A percentile compares a stretch with the other conserved stretches of the same genome.
These are phyloP conservation scores for Stylosanthes scabra DNA, from an alignment of 331 rosid species.

Conservation along the genomic window DNA sequence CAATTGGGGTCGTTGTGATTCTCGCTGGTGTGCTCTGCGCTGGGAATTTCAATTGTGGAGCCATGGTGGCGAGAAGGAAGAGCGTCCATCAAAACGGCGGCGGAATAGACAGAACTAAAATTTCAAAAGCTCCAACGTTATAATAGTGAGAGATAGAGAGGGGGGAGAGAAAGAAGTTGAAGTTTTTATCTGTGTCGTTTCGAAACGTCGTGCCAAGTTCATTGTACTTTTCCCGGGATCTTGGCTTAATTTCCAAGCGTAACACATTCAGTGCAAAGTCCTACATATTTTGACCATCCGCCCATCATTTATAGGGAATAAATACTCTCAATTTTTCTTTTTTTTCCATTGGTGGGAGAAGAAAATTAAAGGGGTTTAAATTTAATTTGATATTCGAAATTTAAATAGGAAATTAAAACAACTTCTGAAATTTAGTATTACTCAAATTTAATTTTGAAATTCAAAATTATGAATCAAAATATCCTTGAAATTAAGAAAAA, in stretches of 20 bases:
- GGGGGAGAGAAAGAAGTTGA: too few species aligned
- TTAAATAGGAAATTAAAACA: too few species aligned
- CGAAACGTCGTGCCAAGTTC: neutral
- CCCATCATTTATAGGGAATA: too few species aligned
- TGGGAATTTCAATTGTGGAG: slow-evolving; percentile 1
- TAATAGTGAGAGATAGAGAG: neutral
- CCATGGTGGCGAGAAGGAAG: neutral
- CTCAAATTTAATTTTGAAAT: too few species aligned
- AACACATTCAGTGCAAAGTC: neutral
- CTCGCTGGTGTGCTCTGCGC: neutral
- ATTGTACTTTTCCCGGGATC: neutral
- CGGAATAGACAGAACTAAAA: neutral
- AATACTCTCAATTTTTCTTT: too few species aligned
- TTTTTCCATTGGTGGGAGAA: too few species aligned
- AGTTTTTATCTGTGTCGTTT: neutral
- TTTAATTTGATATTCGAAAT: too few species aligned
- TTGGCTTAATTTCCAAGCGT: neutral
- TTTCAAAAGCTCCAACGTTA: slow-evolving; percentile 31
- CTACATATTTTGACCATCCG: neutral
- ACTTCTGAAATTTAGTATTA: too few species aligned
- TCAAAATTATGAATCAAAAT: too few species aligned
- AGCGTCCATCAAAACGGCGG: slow-evolving; percentile 39
- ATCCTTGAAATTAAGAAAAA: too few species aligned
- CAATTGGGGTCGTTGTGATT: neutral
- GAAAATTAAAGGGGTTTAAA: too few species aligned